Base-by-base conservation (phyloP, 2,329 filamentous ascomycete species). In the Fusarium incarnatum region DNA sequence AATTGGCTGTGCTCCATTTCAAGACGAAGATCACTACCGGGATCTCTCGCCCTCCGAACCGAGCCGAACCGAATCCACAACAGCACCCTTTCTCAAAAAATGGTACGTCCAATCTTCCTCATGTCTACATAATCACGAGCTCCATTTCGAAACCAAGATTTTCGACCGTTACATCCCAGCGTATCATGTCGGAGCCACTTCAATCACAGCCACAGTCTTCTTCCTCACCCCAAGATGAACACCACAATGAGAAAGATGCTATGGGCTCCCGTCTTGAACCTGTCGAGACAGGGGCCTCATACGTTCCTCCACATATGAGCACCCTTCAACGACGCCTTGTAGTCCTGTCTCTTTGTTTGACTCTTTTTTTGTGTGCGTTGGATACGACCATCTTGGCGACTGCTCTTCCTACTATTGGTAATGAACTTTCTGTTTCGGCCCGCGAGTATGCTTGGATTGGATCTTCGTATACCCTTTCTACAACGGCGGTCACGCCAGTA, bases 371-470 rank as follows among this genome's bases (percentile, higher is more conserved):
- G 6, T 57, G 65, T 5, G 74, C 75, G 0, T 52, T 78, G 0
- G 76, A 77, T n/a, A 68, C 72, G 1, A 77, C 76, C 0, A 76
- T 78, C 32, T 60, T 77, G 25, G 60, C 75, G 0, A 78, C 76
- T 0, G 76, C 76, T 5, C 49, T 78, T 9, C 76, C 76, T 2
- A 76, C 75, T 1, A 77, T 78, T 15, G 71, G 70, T 6, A 60
- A 64, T 2, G 64, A 68, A 0, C 67, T 77, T 0, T 45, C 65
- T 10, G 68, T 69, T 9, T 65, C 76, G 5, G 59, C 67, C 2
- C 64, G 70, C 3, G 64, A 75, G 15, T 78, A 77, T 60, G 72
- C 73, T 8, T 78, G 76, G 76, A 70, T 78, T 5, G 69, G 72
- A 6, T 76, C 70, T 13, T 68, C 70, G 0, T 77, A 76, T 10